Percentiles rank a stretch among this genome's conserved stretches.
Conservation (phyloP, 192 early-diverging fungal species). For the Umbelopsis vinacea region DNA sequence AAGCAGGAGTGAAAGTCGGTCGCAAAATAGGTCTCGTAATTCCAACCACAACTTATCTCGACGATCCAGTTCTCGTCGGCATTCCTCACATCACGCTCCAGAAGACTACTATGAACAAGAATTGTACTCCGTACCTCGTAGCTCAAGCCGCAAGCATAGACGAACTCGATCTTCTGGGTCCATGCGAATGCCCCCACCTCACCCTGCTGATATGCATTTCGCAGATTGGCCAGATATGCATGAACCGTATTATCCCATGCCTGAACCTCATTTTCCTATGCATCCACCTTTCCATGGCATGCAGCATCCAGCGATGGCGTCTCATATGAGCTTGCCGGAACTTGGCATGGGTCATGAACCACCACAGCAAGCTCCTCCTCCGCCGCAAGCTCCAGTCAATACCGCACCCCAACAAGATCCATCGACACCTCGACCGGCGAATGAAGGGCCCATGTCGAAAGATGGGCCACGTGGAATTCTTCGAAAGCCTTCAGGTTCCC, state of each 20-base stretch:
- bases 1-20: background rate
- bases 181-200: background rate
- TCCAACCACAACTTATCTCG: background rate
- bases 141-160: background rate
- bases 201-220: background rate
- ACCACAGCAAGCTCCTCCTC: background rate
- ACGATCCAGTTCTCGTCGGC: slow-evolving; percentile 6
- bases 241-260: slow-evolving; percentile 8
- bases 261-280: slow-evolving; percentile 17
- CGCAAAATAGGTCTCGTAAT: background rate
- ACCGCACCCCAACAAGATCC: background rate
- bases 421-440: background rate
- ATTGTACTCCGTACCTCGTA: background rate
- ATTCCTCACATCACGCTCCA: slow-evolving; percentile 9
- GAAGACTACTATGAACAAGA: slow-evolving; percentile 10
- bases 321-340: slow-evolving; percentile 11
- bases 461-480: slow-evolving; percentile 17
- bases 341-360: background rate
- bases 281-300: slow-evolving; percentile 4
- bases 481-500: background rate
- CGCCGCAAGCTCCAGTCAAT: background rate
- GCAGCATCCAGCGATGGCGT: slow-evolving; percentile 19
- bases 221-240: slow-evolving; percentile 16
- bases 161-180: slow-evolving; percentile 6
- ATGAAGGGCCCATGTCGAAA: background rate